phyloP scores from a whole-genome alignment of 177 flowering plant genomes.

The Vitis hybrid region DNA sequence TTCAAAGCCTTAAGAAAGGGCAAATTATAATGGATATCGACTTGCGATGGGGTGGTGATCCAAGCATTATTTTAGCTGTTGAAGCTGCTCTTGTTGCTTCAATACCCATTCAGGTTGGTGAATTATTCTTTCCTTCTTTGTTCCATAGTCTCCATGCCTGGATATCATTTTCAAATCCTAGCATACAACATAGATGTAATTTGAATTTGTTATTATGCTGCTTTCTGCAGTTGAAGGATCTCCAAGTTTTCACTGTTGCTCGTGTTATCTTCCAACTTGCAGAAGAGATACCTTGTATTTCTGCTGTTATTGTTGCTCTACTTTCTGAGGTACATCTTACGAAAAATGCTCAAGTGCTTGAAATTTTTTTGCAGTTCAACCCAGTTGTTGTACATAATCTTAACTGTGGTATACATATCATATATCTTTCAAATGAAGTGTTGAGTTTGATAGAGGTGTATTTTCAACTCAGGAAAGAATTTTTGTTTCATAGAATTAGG shows the following conservation, averaged over 20 bases:
- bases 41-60: slow-evolving; percentile 99
- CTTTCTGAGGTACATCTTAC: slow-evolving; percentile 73
- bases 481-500: too few species aligned
- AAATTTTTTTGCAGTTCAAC: too few species aligned
- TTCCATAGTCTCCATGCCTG: background rate
- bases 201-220: background rate
- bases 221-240: slow-evolving; percentile 85
- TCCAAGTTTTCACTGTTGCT: slow-evolving; percentile 86
- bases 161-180: background rate
- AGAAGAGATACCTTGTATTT: slow-evolving; percentile 97
- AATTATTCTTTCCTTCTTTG: background rate
- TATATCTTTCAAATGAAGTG: too few species aligned
- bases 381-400: background rate
- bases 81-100: slow-evolving; percentile 96
- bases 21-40: slow-evolving; percentile 98
- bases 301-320: slow-evolving; percentile 97
- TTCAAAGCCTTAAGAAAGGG: slow-evolving; percentile 89
- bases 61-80: slow-evolving; percentile 86
- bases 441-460: too few species aligned
- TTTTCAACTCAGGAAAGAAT: too few species aligned
- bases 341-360: too few species aligned
- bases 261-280: slow-evolving; percentile 96
- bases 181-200: too few species aligned
- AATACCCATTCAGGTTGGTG: slow-evolving; percentile 87
- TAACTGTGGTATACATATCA: too few species aligned